Base-by-base conservation (phyloP, 768 basidiomycete species). In the Ramaria rubella region DNA sequence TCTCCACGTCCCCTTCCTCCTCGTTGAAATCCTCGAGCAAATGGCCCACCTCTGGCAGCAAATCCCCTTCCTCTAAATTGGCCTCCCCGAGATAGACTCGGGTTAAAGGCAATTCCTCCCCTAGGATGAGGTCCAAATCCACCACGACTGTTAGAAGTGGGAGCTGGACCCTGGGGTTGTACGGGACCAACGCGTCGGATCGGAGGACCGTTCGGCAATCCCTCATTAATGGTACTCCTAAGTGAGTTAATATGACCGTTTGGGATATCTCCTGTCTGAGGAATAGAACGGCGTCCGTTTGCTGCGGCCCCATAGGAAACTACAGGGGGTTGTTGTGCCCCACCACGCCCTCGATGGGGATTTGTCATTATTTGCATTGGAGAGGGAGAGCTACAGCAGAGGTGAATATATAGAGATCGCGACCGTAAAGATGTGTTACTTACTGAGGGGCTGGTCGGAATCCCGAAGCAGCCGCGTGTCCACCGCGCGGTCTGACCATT, bases 321-420 rank as follows among this genome's bases (percentile, higher is more conserved):
- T 53, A n/a, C n/a, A n/a, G n/a, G n/a, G n/a, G 59, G 26, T 68
- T 64, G 46, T 67, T 70, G 42, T 77, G 73, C 3, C 74, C 77
- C 52, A 81, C 75, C 66, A 19, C 52, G 54, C 14, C 55, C 36
- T 40, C 61, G n/a, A 36, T 86, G 84, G 0, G 90, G 90, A 63
- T 92, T 91, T 14, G 79, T 68, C 85, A 90, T 87, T 55, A 91
- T 90, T 31, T 81, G 78, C 15, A 90, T 75, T 3, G 79, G 78
- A 2, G 69, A 51, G 60, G 66, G 65, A 53, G 67, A 68, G 34
- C 15, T 19, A 55, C 62, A 52, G 52, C 53, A 49, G 52, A 58
- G 34, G 50, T 58, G 19, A 17, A 15, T 40, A 15, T 59, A 45
- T 58, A 21, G 58, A 44, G 30, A 36, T 27, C 17, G 12, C 27